These are phyloP conservation scores for Coniella lustricola DNA, from an alignment of 2,329 filamentous ascomycete species.

Conservation along the genomic window DNA sequence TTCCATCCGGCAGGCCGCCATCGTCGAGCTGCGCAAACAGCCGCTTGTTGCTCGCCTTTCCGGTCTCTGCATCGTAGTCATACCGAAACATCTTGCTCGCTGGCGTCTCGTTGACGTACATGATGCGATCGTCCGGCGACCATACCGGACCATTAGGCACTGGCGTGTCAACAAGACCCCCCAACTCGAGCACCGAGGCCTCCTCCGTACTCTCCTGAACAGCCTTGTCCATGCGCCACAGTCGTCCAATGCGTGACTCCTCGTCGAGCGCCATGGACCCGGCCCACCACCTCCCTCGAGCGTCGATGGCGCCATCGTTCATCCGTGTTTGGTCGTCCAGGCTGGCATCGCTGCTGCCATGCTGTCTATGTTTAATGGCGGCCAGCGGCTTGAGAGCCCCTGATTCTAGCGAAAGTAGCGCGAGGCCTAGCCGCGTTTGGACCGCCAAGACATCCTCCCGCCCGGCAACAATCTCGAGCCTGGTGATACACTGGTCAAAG, in stretches of 20 bases:
- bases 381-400: constrained; percentile 18
- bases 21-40: constrained; percentile 7
- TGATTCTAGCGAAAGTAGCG: constrained; percentile 16
- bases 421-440: constrained; percentile 18
- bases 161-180: constrained; percentile 14
- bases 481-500: constrained; percentile 19
- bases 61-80: constrained; percentile 6
- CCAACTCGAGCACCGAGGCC: constrained; percentile 7
- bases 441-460: constrained; percentile 18
- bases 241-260: constrained; percentile 18
- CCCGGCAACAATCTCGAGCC: constrained; percentile 17
- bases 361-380: constrained; percentile 7
- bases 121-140: constrained; percentile 18
- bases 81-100: constrained; percentile 7
- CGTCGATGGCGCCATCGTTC: constrained; percentile 22
- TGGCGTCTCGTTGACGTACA: constrained; percentile 13
- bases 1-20: constrained; percentile 12
- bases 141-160: constrained; percentile 22
- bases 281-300: constrained; percentile 20
- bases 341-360: background rate
- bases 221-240: constrained; percentile 18
- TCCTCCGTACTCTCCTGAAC: constrained; percentile 6
- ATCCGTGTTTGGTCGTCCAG: constrained; percentile 20
- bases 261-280: constrained; percentile 21
- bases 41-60: constrained; percentile 4